Conservation (phyloP, 495 filamentous ascomycete genomes). For the Usnea hakonensis region DNA sequence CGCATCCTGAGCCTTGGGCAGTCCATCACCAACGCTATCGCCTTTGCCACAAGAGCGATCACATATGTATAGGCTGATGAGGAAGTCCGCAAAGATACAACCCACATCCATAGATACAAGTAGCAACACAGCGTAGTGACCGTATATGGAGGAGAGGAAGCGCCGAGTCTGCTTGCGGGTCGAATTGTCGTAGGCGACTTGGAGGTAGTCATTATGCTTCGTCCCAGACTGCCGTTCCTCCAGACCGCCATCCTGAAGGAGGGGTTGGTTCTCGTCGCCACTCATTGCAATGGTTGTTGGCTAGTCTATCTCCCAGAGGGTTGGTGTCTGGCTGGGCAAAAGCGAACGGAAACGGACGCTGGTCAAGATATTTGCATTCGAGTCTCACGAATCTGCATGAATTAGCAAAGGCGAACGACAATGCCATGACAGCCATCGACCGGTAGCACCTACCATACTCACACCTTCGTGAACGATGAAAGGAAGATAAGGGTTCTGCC, state of each 20-base stretch:
- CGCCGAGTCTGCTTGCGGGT: slow-evolving; percentile 23
- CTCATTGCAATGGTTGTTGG: background rate
- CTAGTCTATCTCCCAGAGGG: background rate
- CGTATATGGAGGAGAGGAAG: slow-evolving; percentile 46
- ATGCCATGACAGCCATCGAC: background rate
- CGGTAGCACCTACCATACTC: background rate
- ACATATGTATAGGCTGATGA: slow-evolving; percentile 54
- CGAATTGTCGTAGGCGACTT: slow-evolving; percentile 6
- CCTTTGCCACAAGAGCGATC: slow-evolving; percentile 34
- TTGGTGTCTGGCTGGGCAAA: background rate
- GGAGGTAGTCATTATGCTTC: too few relatives aligned
- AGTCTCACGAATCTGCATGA: background rate
- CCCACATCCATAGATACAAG: slow-evolving; percentile 51
- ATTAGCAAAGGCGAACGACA: background rate
- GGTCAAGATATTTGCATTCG: background rate
- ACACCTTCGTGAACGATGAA: background rate
- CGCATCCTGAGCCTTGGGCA: slow-evolving; percentile 32
- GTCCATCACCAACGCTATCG: slow-evolving; percentile 29
- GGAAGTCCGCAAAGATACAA: slow-evolving; percentile 54
- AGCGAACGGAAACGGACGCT: background rate
- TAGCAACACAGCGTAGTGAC: slow-evolving; percentile 50
- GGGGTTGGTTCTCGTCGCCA: slow-evolving; percentile 10
- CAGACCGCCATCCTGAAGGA: background rate
- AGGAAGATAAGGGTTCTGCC: background rate
- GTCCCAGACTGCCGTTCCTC: background rate